phyloP scores from a whole-genome alignment of 2,329 filamentous ascomycete species.

The Microsporum canis region DNA sequence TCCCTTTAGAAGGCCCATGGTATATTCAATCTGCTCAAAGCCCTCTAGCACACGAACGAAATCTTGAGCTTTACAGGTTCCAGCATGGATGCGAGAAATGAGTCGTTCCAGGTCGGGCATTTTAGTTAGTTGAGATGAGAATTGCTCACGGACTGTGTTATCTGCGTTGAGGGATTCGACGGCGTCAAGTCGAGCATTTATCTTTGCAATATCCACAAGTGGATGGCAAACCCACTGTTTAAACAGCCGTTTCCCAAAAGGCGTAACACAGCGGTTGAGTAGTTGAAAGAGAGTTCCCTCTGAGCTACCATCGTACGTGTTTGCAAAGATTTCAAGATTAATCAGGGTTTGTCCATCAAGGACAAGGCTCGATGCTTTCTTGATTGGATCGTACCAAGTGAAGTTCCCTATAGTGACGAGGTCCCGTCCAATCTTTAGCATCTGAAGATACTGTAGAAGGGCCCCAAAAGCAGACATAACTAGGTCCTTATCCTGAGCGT shows the following conservation, averaged over 20 bases:
- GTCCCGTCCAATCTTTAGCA: conserved; percentile 78
- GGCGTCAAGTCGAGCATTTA: conserved; percentile 88
- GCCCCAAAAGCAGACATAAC: conserved; percentile 87
- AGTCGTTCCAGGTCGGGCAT: conserved; percentile 90
- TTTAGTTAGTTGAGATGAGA: conserved; percentile 75
- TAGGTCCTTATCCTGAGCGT: conserved; percentile 65
- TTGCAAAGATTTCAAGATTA: conserved; percentile 95
- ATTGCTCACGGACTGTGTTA: conserved; percentile 66
- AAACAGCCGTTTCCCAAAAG: conserved; percentile 92
- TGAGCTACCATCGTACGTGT: conserved; percentile 72
- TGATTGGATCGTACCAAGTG: conserved; percentile 81
- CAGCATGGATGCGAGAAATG: conserved; percentile 88
- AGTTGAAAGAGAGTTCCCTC: conserved; percentile 85
- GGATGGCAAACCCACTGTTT: conserved; percentile 97
- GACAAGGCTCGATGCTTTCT: conserved; percentile 76
- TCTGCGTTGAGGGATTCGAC: conserved; percentile 88
- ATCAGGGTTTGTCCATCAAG: conserved; percentile 92
- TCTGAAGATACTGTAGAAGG: conserved; percentile 71
- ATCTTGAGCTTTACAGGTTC: conserved; percentile 78
- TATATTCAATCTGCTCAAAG: conserved; percentile 96
- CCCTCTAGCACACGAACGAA: conserved; percentile 90
- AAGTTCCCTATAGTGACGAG: conserved; percentile 86
- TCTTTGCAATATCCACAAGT: conserved; percentile 70
- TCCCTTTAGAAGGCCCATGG: conserved; percentile 64
- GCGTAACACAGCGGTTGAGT: conserved; percentile 87